These are phyloP conservation scores for Beta corolliflora DNA, from an alignment of 179 eudicot species.

Conservation along the genomic window DNA sequence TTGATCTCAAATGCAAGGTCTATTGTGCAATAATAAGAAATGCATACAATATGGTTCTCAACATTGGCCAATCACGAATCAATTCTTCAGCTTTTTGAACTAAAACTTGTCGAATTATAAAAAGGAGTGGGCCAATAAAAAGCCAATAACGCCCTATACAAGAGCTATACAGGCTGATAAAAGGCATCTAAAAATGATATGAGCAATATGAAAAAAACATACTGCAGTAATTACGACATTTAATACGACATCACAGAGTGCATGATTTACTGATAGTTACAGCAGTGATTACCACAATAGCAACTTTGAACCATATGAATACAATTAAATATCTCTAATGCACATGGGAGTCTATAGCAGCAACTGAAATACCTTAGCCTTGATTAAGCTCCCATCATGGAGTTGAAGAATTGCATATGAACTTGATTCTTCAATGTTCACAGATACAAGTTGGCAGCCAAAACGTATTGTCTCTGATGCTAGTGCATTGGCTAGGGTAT, in stretches of 20 bases:
- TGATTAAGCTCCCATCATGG: conserved; percentile 33
- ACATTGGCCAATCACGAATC: neutral
- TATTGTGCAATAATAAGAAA: too few species aligned
- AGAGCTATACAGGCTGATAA: neutral
- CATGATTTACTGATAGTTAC: neutral
- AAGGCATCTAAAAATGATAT: neutral
- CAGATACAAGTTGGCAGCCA: conserved; percentile 35
- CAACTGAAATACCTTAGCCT: conserved; percentile 36
- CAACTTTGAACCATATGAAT: neutral
- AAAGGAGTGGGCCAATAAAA: neutral
- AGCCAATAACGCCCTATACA: neutral
- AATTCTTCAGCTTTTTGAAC: neutral
- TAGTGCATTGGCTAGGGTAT: conserved; percentile 38
- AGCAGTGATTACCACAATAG: neutral
- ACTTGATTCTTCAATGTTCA: conserved; percentile 28
- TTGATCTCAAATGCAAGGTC: neutral
- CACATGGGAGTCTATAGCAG: neutral
- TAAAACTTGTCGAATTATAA: neutral
- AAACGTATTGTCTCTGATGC: conserved; percentile 34
- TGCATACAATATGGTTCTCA: too few species aligned
- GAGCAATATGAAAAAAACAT: neutral
- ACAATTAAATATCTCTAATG: neutral
- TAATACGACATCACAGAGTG: neutral
- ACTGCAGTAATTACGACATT: neutral
- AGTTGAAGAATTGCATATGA: conserved; percentile 33